Conservation (phyloP, 2,329 filamentous ascomycete species). For the Teratosphaeria gauchensis region DNA sequence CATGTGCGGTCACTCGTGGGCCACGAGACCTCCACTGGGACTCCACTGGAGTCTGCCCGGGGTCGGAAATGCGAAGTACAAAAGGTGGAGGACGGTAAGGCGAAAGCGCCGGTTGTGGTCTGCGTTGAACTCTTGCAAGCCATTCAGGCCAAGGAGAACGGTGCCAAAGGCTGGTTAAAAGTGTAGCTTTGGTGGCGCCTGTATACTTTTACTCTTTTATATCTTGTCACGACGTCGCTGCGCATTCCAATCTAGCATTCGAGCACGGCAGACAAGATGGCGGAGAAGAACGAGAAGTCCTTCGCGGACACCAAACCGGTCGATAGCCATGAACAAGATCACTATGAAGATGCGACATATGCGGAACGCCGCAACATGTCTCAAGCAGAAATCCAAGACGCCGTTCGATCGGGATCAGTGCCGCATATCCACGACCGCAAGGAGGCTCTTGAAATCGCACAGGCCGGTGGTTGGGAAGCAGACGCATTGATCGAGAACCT, state of each 20-base stretch:
- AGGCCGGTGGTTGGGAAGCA: slow-evolving; percentile 32
- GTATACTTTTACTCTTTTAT: neutral
- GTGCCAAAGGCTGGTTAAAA: neutral
- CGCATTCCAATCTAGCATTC: neutral
- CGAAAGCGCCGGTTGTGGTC: neutral
- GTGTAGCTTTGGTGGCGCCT: neutral
- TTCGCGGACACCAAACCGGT: neutral
- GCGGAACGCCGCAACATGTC: slow-evolving; percentile 16
- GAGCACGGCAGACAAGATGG: neutral
- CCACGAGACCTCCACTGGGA: neutral
- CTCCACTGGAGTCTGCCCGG: neutral
- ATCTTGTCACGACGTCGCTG: neutral
- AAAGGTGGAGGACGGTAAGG: neutral
- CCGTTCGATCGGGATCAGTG: slow-evolving; percentile 21
- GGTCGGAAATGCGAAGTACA: neutral
- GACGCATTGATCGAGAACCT: slow-evolving; percentile 35
- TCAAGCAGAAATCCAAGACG: slow-evolving; percentile 16
- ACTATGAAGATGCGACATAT: slow-evolving; percentile 14
- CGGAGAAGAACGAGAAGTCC: slow-evolving; percentile 2
- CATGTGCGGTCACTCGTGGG: neutral
- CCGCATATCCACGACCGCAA: slow-evolving; percentile 16
- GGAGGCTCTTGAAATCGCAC: slow-evolving; percentile 25
- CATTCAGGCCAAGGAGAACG: neutral
- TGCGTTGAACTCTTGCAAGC: neutral
- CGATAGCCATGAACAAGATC: slow-evolving; percentile 3